Percentiles rank a stretch among this genome's conserved stretches.
Conservation (phyloP, 2,329 filamentous ascomycete genomes). For the Hirsutella thompsonii region DNA sequence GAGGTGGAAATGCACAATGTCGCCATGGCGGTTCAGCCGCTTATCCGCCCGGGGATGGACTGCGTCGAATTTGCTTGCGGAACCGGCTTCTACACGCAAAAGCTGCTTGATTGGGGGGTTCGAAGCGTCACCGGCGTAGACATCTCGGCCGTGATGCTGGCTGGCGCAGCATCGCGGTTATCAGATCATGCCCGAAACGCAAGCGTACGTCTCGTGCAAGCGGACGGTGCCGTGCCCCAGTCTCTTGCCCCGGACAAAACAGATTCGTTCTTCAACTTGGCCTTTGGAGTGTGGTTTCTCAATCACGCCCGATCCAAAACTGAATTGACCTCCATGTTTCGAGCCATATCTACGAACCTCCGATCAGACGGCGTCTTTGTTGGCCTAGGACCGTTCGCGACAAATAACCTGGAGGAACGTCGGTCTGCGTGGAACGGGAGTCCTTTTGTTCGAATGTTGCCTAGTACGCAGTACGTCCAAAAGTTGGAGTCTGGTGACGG, state of each 20-base stretch:
- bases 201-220: background rate
- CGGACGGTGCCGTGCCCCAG: background rate
- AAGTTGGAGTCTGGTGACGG: background rate
- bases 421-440: background rate
- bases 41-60: background rate
- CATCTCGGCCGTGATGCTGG: background rate
- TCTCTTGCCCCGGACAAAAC: background rate
- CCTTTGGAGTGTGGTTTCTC: background rate
- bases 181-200: background rate
- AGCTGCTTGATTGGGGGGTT: conserved; percentile 2
- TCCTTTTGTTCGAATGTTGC: background rate
- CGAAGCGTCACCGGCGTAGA: conserved; percentile 1
- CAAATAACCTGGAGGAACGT: conserved; percentile 1
- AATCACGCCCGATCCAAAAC: conserved; percentile 1
- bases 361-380: conserved; percentile 4
- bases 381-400: conserved; percentile 3
- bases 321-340: conserved; percentile 4
- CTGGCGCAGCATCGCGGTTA: background rate
- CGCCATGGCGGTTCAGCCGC: background rate
- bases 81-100: conserved; percentile 2
- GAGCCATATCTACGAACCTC: conserved; percentile 5
- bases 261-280: background rate
- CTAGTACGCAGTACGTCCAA: background rate
- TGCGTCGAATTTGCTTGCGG: conserved; percentile 3
- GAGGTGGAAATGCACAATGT: background rate